phyloP scores from a whole-genome alignment of 345 rosid genomes.

The Iberis pinnata region DNA sequence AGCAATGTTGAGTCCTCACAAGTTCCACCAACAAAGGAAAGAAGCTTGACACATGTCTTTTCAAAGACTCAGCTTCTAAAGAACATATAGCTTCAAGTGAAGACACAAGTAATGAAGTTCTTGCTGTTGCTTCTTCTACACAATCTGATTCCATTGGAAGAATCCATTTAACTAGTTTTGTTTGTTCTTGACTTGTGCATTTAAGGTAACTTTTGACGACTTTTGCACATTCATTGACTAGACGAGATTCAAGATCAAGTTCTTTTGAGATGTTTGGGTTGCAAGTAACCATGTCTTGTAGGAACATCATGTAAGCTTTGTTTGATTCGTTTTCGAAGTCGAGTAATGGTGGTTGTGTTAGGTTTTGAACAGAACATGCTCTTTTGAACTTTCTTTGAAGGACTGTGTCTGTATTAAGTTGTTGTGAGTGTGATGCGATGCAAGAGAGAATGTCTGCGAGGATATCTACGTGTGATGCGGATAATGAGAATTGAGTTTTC shows the following conservation, averaged over 20 bases:
- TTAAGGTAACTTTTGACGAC: constrained; percentile 58
- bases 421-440: constrained; percentile 62
- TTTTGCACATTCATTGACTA: constrained; percentile 50
- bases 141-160: constrained; percentile 62
- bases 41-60: constrained; percentile 41
- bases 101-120: constrained; percentile 54
- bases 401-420: constrained; percentile 42
- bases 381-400: constrained; percentile 61
- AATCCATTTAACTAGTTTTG: constrained; percentile 42
- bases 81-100: constrained; percentile 51
- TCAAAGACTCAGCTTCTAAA: constrained; percentile 48
- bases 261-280: constrained; percentile 39
- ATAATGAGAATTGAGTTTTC: constrained; percentile 39
- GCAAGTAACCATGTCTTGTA: constrained; percentile 42
- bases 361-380: constrained; percentile 62
- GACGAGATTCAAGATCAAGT: constrained; percentile 52
- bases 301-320: constrained; percentile 57
- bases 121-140: constrained; percentile 73
- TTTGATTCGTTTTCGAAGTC: constrained; percentile 83
- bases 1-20: constrained; percentile 73
- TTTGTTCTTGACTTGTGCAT: constrained; percentile 33
- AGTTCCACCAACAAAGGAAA: constrained; percentile 83
- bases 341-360: constrained; percentile 69
- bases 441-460: constrained; percentile 52
- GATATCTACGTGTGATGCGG: constrained; percentile 39